A percentile compares a stretch with the other conserved stretches of the same genome.
Evolutionary conservation across 2,329 filamentous ascomycete genomes (phyloP).

Genomic region (Geoglossum cookeanum): DNA sequence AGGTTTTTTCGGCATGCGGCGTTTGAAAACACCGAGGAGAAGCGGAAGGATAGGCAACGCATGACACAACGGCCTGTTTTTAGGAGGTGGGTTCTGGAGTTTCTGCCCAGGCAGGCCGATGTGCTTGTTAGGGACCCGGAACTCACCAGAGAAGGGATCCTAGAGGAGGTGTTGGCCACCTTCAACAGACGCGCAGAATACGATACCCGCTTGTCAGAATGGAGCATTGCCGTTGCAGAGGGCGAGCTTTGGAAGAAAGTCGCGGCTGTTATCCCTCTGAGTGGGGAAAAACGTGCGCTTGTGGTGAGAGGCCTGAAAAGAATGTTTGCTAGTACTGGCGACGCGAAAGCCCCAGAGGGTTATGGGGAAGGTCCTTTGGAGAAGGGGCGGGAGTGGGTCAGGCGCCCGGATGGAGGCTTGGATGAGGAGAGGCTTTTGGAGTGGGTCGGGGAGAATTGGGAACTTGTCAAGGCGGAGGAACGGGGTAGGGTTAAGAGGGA

Average conservation of each 20-base stretch:
- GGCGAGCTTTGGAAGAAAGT: conserved; percentile 30
- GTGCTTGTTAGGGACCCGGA: conserved; percentile 3
- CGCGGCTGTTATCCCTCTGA: background rate
- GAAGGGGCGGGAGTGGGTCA: conserved; percentile 6
- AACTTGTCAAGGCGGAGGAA: conserved; percentile 17
- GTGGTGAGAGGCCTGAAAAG: background rate
- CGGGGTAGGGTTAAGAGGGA: conserved; percentile 11
- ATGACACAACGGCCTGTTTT: conserved; percentile 31
- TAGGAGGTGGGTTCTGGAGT: conserved; percentile 41
- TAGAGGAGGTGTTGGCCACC: conserved; percentile 30
- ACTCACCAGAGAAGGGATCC: conserved; percentile 26
- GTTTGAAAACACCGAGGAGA: conserved; percentile 10
- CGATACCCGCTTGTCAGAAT: conserved; percentile 17
- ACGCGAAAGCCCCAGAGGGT: conserved; percentile 9
- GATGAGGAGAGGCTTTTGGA: conserved; percentile 22
- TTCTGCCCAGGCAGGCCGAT: conserved; percentile 33
- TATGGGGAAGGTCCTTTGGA: conserved; percentile 13
- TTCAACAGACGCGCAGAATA: conserved; percentile 33
- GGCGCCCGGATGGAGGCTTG: conserved; percentile 22
- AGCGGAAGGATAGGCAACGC: conserved; percentile 12
- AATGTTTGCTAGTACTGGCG: conserved; percentile 17
- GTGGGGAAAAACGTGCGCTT: background rate
- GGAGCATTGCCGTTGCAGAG: conserved; percentile 24
- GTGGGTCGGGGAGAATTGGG: conserved; percentile 26
- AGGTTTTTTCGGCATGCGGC: conserved; percentile 35